These are phyloP conservation scores for Fonsecaea monophora DNA, from an alignment of 2,329 filamentous ascomycete species.

Conservation along the genomic window DNA sequence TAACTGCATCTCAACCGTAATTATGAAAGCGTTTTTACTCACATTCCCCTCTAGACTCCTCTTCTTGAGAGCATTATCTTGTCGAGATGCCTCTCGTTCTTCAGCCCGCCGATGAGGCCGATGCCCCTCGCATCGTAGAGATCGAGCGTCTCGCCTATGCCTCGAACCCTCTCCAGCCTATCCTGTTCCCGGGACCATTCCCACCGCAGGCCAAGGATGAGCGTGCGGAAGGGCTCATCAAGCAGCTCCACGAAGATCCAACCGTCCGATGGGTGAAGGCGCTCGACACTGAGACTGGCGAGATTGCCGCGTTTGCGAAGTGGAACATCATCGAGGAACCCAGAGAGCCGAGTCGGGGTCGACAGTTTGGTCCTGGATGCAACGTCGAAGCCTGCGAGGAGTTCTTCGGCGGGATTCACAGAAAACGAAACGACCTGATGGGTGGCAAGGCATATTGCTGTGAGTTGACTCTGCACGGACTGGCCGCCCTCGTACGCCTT, in stretches of 20 bases:
- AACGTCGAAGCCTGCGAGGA: conserved; percentile 54
- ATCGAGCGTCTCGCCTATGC: conserved; percentile 34
- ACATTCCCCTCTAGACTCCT: not conserved
- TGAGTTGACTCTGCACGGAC: conserved; percentile 40
- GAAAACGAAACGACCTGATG: conserved; percentile 52
- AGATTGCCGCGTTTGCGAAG: conserved; percentile 57
- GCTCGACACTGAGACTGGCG: conserved; percentile 53
- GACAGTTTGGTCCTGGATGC: conserved; percentile 50
- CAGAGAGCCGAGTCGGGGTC: conserved; percentile 30
- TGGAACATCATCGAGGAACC: conserved; percentile 50
- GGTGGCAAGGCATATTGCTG: conserved; percentile 52
- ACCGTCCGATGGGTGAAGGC: conserved; percentile 58
- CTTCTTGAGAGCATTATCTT: not conserved
- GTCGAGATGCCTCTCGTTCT: conserved; percentile 31
- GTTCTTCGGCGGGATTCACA: conserved; percentile 55
- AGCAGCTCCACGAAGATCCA: conserved; percentile 44
- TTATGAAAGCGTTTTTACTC: not conserved
- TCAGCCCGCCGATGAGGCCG: conserved; percentile 25
- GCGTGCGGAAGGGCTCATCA: conserved; percentile 51
- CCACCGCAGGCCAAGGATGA: conserved; percentile 43
- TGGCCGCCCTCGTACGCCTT: not conserved
- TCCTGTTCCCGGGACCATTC: conserved; percentile 41
- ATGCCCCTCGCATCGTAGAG: conserved; percentile 28
- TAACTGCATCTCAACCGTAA: not conserved
- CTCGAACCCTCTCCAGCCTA: conserved; percentile 33